phyloP scores from a whole-genome alignment of 805 yeast species.

The Soucietia sequanensis region DNA sequence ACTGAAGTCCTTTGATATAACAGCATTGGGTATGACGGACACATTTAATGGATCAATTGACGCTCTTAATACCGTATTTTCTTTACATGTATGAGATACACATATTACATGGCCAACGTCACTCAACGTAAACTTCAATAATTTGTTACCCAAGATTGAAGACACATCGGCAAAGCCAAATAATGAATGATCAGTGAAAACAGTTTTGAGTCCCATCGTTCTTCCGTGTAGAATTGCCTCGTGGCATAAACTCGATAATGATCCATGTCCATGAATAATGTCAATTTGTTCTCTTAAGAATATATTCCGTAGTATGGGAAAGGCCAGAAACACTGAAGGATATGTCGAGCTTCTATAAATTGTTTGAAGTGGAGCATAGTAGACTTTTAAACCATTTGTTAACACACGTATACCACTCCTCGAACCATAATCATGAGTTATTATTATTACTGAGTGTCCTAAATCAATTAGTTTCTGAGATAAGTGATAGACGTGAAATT shows the following conservation, averaged over 20 bases:
- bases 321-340: slow-evolving; percentile 86
- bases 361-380: slow-evolving; percentile 80
- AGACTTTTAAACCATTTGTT: slow-evolving; percentile 89
- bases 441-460: slow-evolving; percentile 83
- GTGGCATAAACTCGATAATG: slow-evolving; percentile 80
- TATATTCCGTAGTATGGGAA: slow-evolving; percentile 83
- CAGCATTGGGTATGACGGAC: slow-evolving; percentile 96
- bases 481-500: slow-evolving; percentile 88
- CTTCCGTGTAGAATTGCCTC: slow-evolving; percentile 91
- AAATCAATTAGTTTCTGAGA: slow-evolving; percentile 75
- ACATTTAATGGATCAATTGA: slow-evolving; percentile 73
- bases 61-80: slow-evolving; percentile 88
- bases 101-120: slow-evolving; percentile 94
- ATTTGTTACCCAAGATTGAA: slow-evolving; percentile 81
- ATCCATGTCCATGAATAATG: slow-evolving; percentile 94
- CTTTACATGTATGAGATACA: slow-evolving; percentile 95
- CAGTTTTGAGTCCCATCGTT: slow-evolving; percentile 89
- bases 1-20: slow-evolving; percentile 76
- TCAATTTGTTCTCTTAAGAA: slow-evolving; percentile 82
- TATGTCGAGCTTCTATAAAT: slow-evolving; percentile 81
- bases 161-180: slow-evolving; percentile 90
- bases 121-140: slow-evolving; percentile 75
- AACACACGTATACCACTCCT: slow-evolving; percentile 79
- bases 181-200: slow-evolving; percentile 92
- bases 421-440: slow-evolving; percentile 86